phyloP scores from a whole-genome alignment of 23 red algal species.

The Gracilaria gracilis region DNA sequence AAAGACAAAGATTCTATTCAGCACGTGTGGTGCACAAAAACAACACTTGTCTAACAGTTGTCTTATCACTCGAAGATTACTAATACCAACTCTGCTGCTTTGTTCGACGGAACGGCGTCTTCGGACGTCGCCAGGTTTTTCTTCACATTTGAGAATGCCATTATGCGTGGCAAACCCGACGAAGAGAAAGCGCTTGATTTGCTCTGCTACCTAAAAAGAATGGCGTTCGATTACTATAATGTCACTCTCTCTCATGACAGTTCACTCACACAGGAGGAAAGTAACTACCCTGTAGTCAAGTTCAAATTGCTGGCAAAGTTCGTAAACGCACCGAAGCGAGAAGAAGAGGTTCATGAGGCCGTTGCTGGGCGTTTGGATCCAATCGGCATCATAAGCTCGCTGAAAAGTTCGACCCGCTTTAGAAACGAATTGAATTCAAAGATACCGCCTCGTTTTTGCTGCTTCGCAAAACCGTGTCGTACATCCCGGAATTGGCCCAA shows the following conservation, averaged over 20 bases:
- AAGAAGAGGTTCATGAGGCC: neutral
- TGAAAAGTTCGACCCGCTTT: neutral
- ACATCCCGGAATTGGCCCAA: neutral
- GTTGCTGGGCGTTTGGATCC: neutral
- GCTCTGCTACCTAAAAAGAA: neutral
- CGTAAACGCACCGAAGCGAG: neutral
- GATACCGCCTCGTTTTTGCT: neutral
- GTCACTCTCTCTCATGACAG: neutral
- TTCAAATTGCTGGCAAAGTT: neutral
- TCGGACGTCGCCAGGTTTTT: constrained; percentile 17
- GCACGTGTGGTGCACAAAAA: too few relatives aligned
- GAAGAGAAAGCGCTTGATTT: neutral
- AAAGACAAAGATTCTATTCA: too few relatives aligned
- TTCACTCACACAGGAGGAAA: neutral
- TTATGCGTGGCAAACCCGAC: neutral
- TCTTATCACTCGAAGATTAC: too few relatives aligned
- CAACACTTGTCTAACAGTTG: too few relatives aligned
- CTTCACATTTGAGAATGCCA: constrained; percentile 17
- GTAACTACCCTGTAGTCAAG: neutral
- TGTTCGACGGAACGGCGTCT: neutral
- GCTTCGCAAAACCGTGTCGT: neutral
- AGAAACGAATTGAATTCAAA: neutral
- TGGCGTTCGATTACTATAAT: constrained; percentile 21
- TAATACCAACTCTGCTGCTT: too few relatives aligned
- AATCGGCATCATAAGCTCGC: constrained; percentile 5